Conservation (phyloP, 2,329 filamentous ascomycete species). For the Paraphaeosphaeria sporulosa region DNA sequence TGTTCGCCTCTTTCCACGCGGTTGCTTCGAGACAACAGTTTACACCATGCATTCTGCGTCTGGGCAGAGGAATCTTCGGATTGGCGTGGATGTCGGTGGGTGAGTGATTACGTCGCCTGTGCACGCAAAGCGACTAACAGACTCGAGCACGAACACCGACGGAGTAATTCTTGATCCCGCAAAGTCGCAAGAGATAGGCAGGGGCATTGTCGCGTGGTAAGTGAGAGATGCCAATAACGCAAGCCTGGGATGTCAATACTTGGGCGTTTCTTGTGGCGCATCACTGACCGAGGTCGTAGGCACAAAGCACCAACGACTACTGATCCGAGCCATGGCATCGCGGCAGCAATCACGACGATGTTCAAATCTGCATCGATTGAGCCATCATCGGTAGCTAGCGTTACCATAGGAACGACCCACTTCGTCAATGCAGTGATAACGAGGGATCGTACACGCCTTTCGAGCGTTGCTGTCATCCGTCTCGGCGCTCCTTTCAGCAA, state of each 20-base stretch:
- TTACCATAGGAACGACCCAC: constrained; percentile 62
- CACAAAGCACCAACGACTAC: constrained; percentile 50
- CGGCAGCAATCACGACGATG: constrained; percentile 45
- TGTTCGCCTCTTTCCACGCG: constrained; percentile 5
- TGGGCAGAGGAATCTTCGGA: constrained; percentile 40
- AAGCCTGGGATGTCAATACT: too few relatives aligned
- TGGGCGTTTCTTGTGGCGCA: not conserved
- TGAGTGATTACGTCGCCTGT: constrained; percentile 18
- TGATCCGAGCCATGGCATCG: constrained; percentile 48
- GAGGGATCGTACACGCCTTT: constrained; percentile 58
- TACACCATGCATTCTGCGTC: not conserved
- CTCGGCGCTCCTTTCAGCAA: constrained; percentile 58
- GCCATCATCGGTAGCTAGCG: constrained; percentile 48
- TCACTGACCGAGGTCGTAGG: constrained; percentile 24
- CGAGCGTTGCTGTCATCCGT: constrained; percentile 61
- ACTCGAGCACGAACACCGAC: constrained; percentile 45
- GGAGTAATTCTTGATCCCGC: constrained; percentile 47
- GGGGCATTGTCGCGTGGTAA: constrained; percentile 47
- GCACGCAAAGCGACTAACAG: constrained; percentile 13
- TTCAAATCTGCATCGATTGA: constrained; percentile 42
- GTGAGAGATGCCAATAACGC: not conserved
- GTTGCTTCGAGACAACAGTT: not conserved
- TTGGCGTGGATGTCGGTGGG: constrained; percentile 56
- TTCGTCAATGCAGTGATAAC: constrained; percentile 62
- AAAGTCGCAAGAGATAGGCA: constrained; percentile 31